phyloP scores from a whole-genome alignment of 2,329 filamentous ascomycete genomes.

The Alternaria novae-zelandiae region DNA sequence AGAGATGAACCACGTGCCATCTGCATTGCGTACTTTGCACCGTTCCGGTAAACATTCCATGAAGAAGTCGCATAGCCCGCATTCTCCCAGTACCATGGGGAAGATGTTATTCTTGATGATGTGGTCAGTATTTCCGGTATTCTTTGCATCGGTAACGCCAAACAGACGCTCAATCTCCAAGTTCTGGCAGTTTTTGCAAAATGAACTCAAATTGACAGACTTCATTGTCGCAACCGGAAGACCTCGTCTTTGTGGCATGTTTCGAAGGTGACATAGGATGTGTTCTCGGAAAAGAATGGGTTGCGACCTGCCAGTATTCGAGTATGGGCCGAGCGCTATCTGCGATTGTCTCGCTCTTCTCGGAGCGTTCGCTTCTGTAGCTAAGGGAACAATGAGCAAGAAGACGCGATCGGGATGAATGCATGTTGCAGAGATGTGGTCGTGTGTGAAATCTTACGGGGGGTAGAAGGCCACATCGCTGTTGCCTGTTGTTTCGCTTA shows the following conservation, averaged over 20 bases:
- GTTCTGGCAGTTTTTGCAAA: not conserved
- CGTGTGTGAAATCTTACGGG: not conserved
- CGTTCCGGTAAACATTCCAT: not conserved
- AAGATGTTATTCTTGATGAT: no score
- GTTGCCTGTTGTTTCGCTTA: not conserved
- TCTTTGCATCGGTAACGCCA: not conserved
- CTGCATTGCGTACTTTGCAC: not conserved
- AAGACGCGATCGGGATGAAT: not conserved
- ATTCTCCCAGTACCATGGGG: no score
- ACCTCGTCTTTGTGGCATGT: not conserved
- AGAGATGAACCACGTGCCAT: not conserved
- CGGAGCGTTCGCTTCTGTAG: not conserved
- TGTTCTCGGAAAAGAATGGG: not conserved
- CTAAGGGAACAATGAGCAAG: not conserved
- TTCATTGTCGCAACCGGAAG: not conserved
- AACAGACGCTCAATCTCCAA: not conserved
- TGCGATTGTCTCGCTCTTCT: not conserved
- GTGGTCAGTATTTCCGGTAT: not conserved
- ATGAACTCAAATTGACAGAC: fast-evolving
- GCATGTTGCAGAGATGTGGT: not conserved
- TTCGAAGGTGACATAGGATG: not conserved
- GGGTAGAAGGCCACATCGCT: not conserved
- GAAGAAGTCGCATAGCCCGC: not conserved
- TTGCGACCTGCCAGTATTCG: not conserved
- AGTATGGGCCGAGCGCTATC: not conserved